Evolutionary conservation across 805 yeast species (phyloP).

Genomic region (Candida quercuum): DNA sequence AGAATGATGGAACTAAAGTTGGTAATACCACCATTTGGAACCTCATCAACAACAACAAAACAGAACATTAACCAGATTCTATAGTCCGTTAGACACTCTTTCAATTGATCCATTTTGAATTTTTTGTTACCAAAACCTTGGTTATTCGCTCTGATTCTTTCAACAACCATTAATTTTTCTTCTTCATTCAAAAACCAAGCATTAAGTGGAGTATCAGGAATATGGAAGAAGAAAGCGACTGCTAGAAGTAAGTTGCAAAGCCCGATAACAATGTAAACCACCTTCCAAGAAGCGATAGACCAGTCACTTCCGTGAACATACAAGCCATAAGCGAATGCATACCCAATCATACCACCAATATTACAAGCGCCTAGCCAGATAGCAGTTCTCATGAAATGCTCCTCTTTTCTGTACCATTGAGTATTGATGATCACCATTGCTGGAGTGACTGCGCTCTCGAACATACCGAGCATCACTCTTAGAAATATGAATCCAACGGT

Average conservation of each 20-base stretch:
- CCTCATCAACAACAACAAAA: constrained; percentile 34
- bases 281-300: constrained; percentile 51
- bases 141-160: constrained; percentile 47
- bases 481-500: constrained; percentile 35
- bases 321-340: constrained; percentile 51
- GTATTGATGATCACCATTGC: constrained; percentile 50
- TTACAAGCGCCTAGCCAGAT: constrained; percentile 42
- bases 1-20: constrained; percentile 17
- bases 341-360: constrained; percentile 43
- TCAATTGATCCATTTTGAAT: constrained; percentile 50
- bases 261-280: constrained; percentile 57
- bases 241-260: constrained; percentile 50
- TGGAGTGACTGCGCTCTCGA: constrained; percentile 53
- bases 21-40: constrained; percentile 47
- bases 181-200: constrained; percentile 42
- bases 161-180: constrained; percentile 43
- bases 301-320: constrained; percentile 32
- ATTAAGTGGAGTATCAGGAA: constrained; percentile 52
- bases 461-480: constrained; percentile 45
- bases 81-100: constrained; percentile 44
- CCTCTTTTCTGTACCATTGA: constrained; percentile 50
- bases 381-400: constrained; percentile 37
- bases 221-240: constrained; percentile 36
- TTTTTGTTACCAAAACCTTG: constrained; percentile 54
- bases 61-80: constrained; percentile 44